Percentiles rank a stretch among this genome's conserved stretches.
Conservation (phyloP, 805 yeast genomes). For the Spathaspora sp. region DNA sequence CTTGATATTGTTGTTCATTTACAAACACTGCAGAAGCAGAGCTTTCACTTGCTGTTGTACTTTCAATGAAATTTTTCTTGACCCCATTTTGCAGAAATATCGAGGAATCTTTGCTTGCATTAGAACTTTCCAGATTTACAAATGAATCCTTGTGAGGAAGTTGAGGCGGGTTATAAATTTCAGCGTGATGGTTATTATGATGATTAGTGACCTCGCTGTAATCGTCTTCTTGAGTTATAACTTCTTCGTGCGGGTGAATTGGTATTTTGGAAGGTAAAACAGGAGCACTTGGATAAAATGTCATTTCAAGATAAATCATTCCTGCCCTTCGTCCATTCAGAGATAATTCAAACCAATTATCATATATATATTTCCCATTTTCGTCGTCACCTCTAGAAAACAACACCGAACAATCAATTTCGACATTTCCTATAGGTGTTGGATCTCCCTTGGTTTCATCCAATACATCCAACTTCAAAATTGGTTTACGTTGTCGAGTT, state of each 20-base stretch:
- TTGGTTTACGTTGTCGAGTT: conserved; percentile 58
- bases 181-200: neutral
- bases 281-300: conserved; percentile 69
- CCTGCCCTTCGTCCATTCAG: conserved; percentile 80
- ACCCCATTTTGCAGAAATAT: conserved; percentile 10
- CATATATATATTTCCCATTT: conserved; percentile 69
- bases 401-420: conserved; percentile 73
- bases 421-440: conserved; percentile 77
- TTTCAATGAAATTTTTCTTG: neutral
- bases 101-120: conserved; percentile 10
- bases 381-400: conserved; percentile 43
- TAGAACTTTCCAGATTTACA: conserved; percentile 13
- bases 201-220: neutral
- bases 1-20: conserved; percentile 8
- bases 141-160: conserved; percentile 18
- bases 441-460: conserved; percentile 88
- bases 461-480: conserved; percentile 67
- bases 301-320: conserved; percentile 83
- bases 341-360: conserved; percentile 75
- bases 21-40: conserved; percentile 11
- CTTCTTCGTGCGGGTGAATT: neutral
- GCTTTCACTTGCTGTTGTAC: neutral
- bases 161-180: neutral
- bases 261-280: conserved; percentile 37
- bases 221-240: neutral